These are phyloP conservation scores for Grigorovia yakushimaensis DNA, from an alignment of 805 yeast species.

Conservation along the genomic window DNA sequence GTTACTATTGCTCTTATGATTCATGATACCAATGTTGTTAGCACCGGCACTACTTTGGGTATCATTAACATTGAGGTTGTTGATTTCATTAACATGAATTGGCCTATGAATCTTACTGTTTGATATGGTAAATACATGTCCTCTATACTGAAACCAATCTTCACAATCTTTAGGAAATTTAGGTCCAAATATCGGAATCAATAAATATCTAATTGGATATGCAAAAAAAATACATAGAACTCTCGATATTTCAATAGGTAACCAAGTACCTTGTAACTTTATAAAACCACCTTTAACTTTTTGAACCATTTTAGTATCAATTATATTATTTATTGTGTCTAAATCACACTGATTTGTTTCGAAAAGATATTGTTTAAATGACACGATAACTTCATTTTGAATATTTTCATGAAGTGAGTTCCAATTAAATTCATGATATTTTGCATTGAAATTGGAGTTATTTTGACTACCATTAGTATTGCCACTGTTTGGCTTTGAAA, in stretches of 20 bases:
- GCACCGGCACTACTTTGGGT: neutral
- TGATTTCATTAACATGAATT: neutral
- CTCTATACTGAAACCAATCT: conserved; percentile 1
- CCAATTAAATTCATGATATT: conserved; percentile 24
- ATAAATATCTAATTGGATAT: conserved; percentile 61
- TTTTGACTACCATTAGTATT: neutral
- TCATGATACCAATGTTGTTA: neutral
- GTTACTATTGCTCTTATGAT: neutral
- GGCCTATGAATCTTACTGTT: neutral
- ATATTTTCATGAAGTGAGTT: conserved; percentile 13
- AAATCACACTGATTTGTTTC: neutral
- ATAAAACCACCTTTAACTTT: conserved; percentile 87
- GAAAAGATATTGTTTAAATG: conserved; percentile 9
- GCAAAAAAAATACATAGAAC: conserved; percentile 65
- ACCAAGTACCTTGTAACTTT: conserved; percentile 92
- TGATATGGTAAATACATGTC: neutral
- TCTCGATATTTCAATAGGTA: conserved; percentile 60
- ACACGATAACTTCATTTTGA: conserved; percentile 8
- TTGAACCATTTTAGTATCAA: conserved; percentile 28
- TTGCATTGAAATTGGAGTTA: neutral
- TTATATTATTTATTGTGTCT: conserved; percentile 9
- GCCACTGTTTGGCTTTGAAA: neutral
- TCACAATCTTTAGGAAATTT: conserved; percentile 38
- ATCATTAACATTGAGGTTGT: neutral
- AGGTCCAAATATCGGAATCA: conserved; percentile 73